Conservation (phyloP, 495 filamentous ascomycete species). For the Paragyromitra xinjiangensis region DNA sequence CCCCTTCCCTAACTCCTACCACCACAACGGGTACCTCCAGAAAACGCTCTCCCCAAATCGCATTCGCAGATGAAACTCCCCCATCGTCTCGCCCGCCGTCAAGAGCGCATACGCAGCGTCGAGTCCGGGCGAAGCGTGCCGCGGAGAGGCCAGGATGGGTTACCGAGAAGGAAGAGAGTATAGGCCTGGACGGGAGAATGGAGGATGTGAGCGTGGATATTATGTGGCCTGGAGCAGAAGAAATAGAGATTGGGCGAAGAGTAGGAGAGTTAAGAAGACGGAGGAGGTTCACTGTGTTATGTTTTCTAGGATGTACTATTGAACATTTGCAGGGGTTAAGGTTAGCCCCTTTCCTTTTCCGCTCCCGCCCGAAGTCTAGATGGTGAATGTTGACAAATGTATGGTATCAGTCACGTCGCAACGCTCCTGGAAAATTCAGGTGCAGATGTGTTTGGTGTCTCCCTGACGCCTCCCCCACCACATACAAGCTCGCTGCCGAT, state of each 20-base stretch:
- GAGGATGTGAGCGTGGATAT: constrained; percentile 45
- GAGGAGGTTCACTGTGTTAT: constrained; percentile 53
- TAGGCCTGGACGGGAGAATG: constrained; percentile 45
- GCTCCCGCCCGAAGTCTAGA: constrained; percentile 8
- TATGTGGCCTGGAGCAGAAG: constrained; percentile 46
- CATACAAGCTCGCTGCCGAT: constrained; percentile 48
- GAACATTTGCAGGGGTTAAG: constrained; percentile 49
- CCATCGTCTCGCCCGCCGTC: constrained; percentile 53
- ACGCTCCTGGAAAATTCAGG: constrained; percentile 45
- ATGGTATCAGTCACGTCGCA: constrained; percentile 43
- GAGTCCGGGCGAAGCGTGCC: constrained; percentile 45
- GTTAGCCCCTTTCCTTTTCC: constrained; percentile 16
- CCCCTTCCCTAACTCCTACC: constrained; percentile 36
- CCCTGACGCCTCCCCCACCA: constrained; percentile 40
- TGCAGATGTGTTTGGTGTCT: constrained; percentile 50
- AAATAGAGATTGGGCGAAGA: constrained; percentile 41
- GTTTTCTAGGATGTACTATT: constrained; percentile 54
- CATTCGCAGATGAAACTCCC: constrained; percentile 52
- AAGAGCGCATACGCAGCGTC: constrained; percentile 52
- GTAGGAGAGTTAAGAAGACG: constrained; percentile 44
- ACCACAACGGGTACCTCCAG: neutral
- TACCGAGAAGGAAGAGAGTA: constrained; percentile 47
- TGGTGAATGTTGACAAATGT: constrained; percentile 23
- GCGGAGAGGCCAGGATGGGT: constrained; percentile 52
- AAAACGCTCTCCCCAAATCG: constrained; percentile 49